Conservation (phyloP, 2,329 filamentous ascomycete genomes). For the Massarina eburnea region DNA sequence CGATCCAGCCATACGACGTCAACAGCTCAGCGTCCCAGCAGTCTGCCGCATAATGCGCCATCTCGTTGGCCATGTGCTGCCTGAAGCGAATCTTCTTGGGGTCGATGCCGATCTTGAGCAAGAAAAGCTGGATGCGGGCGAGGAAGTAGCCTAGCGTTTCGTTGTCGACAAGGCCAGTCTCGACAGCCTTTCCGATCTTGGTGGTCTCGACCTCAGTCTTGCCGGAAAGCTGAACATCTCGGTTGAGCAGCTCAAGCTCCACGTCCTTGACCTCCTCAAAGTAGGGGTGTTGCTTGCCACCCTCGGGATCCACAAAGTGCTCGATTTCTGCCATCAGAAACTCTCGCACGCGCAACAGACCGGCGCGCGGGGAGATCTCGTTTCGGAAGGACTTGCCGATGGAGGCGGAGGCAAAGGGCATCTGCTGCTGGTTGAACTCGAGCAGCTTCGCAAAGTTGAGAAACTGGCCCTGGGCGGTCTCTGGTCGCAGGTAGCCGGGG, state of each 20-base stretch:
- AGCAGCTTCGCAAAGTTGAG: conserved; percentile 95
- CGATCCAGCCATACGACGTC: conserved; percentile 94
- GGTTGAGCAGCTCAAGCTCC: conserved; percentile 81
- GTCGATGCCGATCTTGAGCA: conserved; percentile 85
- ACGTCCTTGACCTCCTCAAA: conserved; percentile 84
- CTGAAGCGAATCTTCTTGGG: conserved; percentile 88
- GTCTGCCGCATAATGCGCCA: conserved; percentile 93
- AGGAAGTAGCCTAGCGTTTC: conserved; percentile 98
- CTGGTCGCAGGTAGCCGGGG: conserved; percentile 67
- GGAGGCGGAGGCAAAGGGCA: conserved; percentile 96
- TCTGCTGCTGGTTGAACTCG: conserved; percentile 90
- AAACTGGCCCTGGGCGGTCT: conserved; percentile 98
- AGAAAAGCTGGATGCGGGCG: conserved; percentile 87
- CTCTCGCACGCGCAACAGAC: conserved; percentile 90
- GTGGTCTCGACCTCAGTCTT: conserved; percentile 75
- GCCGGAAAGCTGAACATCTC: conserved; percentile 81
- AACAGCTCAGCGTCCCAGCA: conserved; percentile 97
- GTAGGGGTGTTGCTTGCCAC: conserved; percentile 90
- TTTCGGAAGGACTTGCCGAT: conserved; percentile 99
- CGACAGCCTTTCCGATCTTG: conserved; percentile 83
- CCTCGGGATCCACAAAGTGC: conserved; percentile 93
- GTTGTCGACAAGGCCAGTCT: conserved; percentile 83
- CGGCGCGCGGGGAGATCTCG: conserved; percentile 91
- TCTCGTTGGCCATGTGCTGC: conserved; percentile 91
- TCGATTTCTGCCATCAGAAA: conserved; percentile 99